Base-by-base conservation (phyloP, 306 rosid species). In the Sicyos edulis region DNA sequence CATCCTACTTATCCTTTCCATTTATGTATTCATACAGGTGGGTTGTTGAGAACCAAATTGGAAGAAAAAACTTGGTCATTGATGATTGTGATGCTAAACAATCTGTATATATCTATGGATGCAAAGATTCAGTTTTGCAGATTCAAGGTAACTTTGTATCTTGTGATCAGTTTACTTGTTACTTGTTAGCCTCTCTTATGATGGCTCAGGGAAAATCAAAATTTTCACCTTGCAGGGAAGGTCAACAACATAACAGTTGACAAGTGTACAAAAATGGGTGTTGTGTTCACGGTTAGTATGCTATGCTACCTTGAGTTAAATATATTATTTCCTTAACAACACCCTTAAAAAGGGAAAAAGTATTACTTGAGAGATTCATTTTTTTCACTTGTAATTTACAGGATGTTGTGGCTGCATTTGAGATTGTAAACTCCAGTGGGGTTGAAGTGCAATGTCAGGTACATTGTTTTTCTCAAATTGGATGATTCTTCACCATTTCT, bases 331-430 rank as follows among this genome's bases (percentile, higher is more conserved):
- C 3, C 19, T 26, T 29, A 24, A 58, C 34, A 12, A 24, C 64
- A 0, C 16, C 8, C 1, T 15, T 16, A 40, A 40, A 40, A 40
- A 8, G 10, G 1, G 5, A 40, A 40, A 40, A 40, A 40, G 7
- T 6, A 10, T 12, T 0, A 0, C 9, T 47, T 4, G 8, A 14
- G 59, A 8, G 69, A 54, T 68, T 84, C 62, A 72, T 79, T 50
- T 69, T 61, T 69, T 42, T n/a, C 44, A 34, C 51, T 29, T 74
- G 61, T 60, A 74, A 17, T 53, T 80, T 77, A 79, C 83, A 93
- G 99, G 97, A 95, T 82, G 99, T 91, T 76, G 99, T 95, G 79
- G 97, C 99, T 80, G 99, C 99, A 77, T 95, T 61, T 89, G 99
- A 95, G 86, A 78, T 95, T 51, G 99, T 95, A 20, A 95, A 95